Evolutionary conservation across 2,329 filamentous ascomycete species (phyloP).

Genomic region (Fusarium incarnatum): DNA sequence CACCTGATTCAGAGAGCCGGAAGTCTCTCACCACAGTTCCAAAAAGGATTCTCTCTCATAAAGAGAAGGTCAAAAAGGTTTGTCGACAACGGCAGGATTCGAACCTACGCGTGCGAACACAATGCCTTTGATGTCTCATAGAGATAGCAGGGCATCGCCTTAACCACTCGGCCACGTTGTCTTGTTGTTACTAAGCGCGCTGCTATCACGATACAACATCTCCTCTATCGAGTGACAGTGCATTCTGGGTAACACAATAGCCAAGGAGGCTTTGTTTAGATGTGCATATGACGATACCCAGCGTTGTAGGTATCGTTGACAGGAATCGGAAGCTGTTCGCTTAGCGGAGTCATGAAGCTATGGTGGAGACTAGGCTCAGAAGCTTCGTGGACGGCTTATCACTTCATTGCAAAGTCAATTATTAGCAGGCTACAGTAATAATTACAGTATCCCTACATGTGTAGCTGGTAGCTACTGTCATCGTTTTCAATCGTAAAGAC

Average conservation of each 20-base stretch:
- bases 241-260: neutral
- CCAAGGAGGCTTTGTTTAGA: neutral
- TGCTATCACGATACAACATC: neutral
- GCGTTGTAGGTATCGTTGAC: too few species aligned
- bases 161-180: conserved; percentile 27
- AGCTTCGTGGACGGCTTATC: neutral
- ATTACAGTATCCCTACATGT: neutral
- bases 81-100: conserved; percentile 21
- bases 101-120: conserved; percentile 29
- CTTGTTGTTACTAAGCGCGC: neutral
- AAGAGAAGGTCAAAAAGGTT: neutral
- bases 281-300: neutral
- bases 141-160: conserved; percentile 33
- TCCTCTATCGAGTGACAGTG: neutral
- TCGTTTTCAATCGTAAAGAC: neutral
- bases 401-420: neutral
- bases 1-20: neutral
- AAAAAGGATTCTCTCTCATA: neutral
- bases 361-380: neutral
- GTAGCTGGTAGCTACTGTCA: neutral
- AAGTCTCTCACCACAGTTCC: too few species aligned
- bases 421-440: neutral
- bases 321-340: neutral
- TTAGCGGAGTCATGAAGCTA: neutral
- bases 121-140: conserved; percentile 13